Evolutionary conservation across 345 rosid genomes (phyloP).

Genomic region (Eucalyptus erythrocorys): DNA sequence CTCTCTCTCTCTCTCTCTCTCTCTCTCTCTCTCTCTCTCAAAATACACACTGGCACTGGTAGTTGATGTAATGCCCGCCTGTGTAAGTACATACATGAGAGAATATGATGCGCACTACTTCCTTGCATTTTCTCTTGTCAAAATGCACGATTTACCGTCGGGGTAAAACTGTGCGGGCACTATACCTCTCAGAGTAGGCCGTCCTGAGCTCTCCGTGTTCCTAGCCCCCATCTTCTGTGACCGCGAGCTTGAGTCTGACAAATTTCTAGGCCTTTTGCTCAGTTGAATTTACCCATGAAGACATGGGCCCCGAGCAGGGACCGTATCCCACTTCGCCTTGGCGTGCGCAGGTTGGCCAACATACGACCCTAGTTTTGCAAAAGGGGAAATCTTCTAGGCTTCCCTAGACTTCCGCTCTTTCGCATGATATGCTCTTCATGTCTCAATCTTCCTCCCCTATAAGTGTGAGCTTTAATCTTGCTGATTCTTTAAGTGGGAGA

Average conservation of each 20-base stretch:
- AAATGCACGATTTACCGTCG: not conserved
- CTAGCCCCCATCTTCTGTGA: not conserved
- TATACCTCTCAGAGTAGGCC: not conserved
- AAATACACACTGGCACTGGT: not conserved
- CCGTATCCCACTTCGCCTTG: not conserved
- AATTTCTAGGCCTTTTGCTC: not conserved
- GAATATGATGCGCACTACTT: not conserved
- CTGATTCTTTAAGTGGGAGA: not conserved
- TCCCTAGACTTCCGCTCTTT: not conserved
- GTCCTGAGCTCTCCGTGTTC: not conserved
- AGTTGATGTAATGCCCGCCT: not conserved
- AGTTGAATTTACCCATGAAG: not conserved
- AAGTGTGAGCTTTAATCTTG: not conserved
- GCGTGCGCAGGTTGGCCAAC: not conserved
- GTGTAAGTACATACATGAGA: not conserved
- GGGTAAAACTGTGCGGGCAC: not conserved
- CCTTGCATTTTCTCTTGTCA: not conserved
- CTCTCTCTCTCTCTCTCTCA: not conserved
- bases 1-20: not conserved
- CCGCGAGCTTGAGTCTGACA: not conserved
- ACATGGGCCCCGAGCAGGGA: not conserved
- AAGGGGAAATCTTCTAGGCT: not conserved
- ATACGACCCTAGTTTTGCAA: not conserved
- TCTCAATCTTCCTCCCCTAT: not conserved
- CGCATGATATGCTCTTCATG: not conserved